These are phyloP conservation scores for Hapsidospora chrysogenum DNA, from an alignment of 495 filamentous ascomycete species.

Conservation along the genomic window DNA sequence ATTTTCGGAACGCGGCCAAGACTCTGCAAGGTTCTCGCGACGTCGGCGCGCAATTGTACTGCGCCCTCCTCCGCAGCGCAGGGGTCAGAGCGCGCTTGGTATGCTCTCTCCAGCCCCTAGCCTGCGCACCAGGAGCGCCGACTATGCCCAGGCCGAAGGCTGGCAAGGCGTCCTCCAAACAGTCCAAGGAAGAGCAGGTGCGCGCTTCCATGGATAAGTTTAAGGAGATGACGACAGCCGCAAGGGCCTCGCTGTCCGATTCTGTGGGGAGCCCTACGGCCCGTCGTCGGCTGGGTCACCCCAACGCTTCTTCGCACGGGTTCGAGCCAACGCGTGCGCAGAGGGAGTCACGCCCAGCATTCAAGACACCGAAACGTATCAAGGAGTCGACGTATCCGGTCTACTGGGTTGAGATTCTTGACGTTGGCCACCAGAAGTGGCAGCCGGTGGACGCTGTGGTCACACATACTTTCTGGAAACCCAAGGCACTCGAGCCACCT, in stretches of 20 bases:
- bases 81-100: slow-evolving; percentile 77
- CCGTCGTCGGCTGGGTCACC: slow-evolving; percentile 23
- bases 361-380: slow-evolving; percentile 18
- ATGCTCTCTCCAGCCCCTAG: slow-evolving; percentile 75
- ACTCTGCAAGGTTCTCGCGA: slow-evolving; percentile 65
- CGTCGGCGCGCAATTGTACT: slow-evolving; percentile 79
- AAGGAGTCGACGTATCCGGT: slow-evolving; percentile 60
- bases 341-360: slow-evolving; percentile 8
- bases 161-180: slow-evolving; percentile 10
- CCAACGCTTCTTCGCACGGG: slow-evolving; percentile 20
- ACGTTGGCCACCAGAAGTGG: slow-evolving; percentile 76
- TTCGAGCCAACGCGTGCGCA: slow-evolving; percentile 11
- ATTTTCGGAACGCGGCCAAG: slow-evolving; percentile 54
- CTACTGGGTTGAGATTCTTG: slow-evolving; percentile 89
- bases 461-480: slow-evolving; percentile 56
- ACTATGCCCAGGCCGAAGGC: slow-evolving; percentile 25
- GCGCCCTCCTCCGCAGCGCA: slow-evolving; percentile 59
- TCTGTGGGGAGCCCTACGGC: slow-evolving; percentile 5
- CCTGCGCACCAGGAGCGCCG: slow-evolving; percentile 44
- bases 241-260: slow-evolving; percentile 5
- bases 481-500: slow-evolving; percentile 62
- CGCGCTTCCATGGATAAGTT: slow-evolving; percentile 16
- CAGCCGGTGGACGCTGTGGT: slow-evolving; percentile 74
- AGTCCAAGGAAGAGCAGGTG: slow-evolving; percentile 13
- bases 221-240: slow-evolving; percentile 8